Evolutionary conservation across 192 early-diverging fungal genomes (phyloP).

Genomic region (Coemansia umbellata): DNA sequence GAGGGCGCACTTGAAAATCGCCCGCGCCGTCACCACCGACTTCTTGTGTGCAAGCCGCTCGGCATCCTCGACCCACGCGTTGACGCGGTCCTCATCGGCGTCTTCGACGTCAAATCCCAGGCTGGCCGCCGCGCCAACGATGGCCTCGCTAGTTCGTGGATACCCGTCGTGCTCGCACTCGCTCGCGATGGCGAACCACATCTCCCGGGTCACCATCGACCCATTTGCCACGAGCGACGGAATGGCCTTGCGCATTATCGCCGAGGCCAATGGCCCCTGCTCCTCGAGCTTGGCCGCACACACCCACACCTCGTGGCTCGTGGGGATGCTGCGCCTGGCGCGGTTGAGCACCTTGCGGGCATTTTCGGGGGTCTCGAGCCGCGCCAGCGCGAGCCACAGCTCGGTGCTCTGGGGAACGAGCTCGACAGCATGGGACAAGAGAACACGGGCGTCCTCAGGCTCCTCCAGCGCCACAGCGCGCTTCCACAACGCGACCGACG

Average conservation of each 20-base stretch:
- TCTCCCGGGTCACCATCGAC: constrained; percentile 67
- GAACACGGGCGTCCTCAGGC: constrained; percentile 82
- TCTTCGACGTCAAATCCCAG: constrained; percentile 60
- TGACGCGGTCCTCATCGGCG: constrained; percentile 70
- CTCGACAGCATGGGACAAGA: constrained; percentile 92
- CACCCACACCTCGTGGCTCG: constrained; percentile 93
- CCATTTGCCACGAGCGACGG: constrained; percentile 50
- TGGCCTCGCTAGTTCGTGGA: constrained; percentile 75
- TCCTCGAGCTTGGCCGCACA: constrained; percentile 90
- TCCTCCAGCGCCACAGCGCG: constrained; percentile 87
- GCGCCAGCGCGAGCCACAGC: constrained; percentile 93
- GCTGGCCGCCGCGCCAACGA: constrained; percentile 72
- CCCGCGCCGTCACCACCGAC: constrained; percentile 74
- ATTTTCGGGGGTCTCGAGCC: constrained; percentile 84
- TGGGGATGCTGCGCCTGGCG: constrained; percentile 78
- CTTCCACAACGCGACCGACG: constrained; percentile 90
- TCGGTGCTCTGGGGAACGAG: constrained; percentile 86
- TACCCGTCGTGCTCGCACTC: constrained; percentile 76
- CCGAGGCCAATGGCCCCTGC: constrained; percentile 58
- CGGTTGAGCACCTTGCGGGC: constrained; percentile 89
- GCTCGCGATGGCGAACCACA: constrained; percentile 88
- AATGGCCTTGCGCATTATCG: constrained; percentile 70
- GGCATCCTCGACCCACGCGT: constrained; percentile 88
- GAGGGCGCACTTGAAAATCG: constrained; percentile 80
- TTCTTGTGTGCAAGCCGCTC: constrained; percentile 58